Conservation (phyloP, 805 yeast genomes). For the Metschnikowia sp. region DNA sequence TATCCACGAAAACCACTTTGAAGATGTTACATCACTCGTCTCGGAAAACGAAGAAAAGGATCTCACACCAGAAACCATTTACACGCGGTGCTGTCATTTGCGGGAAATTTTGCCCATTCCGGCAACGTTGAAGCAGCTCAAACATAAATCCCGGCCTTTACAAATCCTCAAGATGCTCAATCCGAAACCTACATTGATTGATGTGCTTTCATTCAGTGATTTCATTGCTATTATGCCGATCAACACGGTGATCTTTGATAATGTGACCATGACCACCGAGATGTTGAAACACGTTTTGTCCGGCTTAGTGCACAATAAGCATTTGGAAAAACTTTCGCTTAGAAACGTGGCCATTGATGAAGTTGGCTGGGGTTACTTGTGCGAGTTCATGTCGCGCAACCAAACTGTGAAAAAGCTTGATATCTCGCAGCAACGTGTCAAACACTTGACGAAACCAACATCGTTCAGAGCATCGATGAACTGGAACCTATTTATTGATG, state of each 20-base stretch:
- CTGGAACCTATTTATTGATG: constrained; percentile 48
- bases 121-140: constrained; percentile 51
- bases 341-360: constrained; percentile 54
- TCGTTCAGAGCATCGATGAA: constrained; percentile 46
- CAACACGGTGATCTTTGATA: constrained; percentile 54
- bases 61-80: constrained; percentile 46
- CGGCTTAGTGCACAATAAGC: constrained; percentile 40
- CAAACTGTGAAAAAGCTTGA: constrained; percentile 47
- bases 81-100: constrained; percentile 48
- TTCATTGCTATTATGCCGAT: constrained; percentile 55
- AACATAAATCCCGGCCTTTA: constrained; percentile 47
- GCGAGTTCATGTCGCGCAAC: constrained; percentile 46
- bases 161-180: constrained; percentile 54
- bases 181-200: constrained; percentile 58
- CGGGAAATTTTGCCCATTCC: constrained; percentile 50
- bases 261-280: constrained; percentile 51
- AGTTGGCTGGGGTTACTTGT: constrained; percentile 49
- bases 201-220: constrained; percentile 54
- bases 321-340: constrained; percentile 50
- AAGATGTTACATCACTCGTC: constrained; percentile 11
- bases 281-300: constrained; percentile 51
- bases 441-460: constrained; percentile 39
- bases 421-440: constrained; percentile 54
- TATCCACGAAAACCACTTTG: constrained; percentile 51
- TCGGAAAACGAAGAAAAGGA: constrained; percentile 16